A percentile compares a stretch with the other conserved stretches of the same genome.
These are phyloP conservation scores for Gymnopus androsaceus DNA, from an alignment of 1,284 basidiomycete species.

Conservation along the genomic window DNA sequence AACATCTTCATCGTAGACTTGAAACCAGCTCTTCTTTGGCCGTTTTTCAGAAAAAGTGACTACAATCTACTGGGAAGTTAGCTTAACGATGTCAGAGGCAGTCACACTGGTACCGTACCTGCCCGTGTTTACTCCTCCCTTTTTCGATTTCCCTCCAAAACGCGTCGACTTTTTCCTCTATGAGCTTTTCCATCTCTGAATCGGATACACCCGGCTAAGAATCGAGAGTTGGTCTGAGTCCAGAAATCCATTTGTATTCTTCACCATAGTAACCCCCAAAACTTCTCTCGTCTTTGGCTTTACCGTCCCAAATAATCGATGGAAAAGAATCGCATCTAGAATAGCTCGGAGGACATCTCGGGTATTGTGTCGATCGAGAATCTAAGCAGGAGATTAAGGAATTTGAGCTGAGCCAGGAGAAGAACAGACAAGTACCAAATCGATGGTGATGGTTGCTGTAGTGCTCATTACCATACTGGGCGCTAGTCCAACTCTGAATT, in stretches of 20 bases:
- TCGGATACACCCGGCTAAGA: conserved; percentile 79
- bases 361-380: conserved; percentile 67
- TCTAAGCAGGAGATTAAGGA: conserved; percentile 43
- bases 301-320: conserved; percentile 74
- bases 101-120: conserved; percentile 42
- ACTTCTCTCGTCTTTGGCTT: conserved; percentile 76
- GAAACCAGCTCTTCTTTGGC: conserved; percentile 75
- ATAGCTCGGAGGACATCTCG: conserved; percentile 73
- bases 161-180: conserved; percentile 72
- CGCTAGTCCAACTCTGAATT: no score
- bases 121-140: no score
- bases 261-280: conserved; percentile 79
- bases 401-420: not conserved
- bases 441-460: conserved; percentile 3
- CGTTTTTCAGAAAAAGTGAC: conserved; percentile 76
- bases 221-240: no score
- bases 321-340: conserved; percentile 76
- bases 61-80: conserved; percentile 65
- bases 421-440: not conserved
- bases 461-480: no score
- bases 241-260: no score
- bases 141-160: conserved; percentile 76
- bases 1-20: conserved; percentile 74
- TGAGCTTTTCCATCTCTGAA: conserved; percentile 61
- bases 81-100: not conserved